Conservation (phyloP, 2,329 filamentous ascomycete species). For the Cordyceps militaris region DNA sequence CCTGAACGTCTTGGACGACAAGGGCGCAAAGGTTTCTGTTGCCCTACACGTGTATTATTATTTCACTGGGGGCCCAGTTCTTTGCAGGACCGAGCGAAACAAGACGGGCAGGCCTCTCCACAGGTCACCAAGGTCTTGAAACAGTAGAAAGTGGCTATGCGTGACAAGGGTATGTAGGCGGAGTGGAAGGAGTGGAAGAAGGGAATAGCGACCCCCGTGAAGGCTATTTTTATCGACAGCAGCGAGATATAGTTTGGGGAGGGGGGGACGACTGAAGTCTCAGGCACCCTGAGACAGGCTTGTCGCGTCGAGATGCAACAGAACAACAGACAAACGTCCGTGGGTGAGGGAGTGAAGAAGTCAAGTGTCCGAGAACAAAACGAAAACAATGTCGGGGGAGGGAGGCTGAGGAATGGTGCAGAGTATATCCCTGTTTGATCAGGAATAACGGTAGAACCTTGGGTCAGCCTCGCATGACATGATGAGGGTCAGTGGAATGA, state of each 20-base stretch:
- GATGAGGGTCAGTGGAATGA: constrained; percentile 7
- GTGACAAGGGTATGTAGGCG: constrained; percentile 9
- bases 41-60: constrained; percentile 7
- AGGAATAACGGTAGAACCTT: neutral
- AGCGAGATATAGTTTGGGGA: constrained; percentile 1
- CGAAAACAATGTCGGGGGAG: neutral
- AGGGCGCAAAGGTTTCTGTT: constrained; percentile 10
- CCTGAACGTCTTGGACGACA: neutral
- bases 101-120: constrained; percentile 8
- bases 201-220: constrained; percentile 5
- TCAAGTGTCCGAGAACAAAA: neutral
- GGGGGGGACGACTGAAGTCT: neutral
- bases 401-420: constrained; percentile 10
- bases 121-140: constrained; percentile 11
- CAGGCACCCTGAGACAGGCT: constrained; percentile 8
- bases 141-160: constrained; percentile 12
- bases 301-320: constrained; percentile 2
- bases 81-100: constrained; percentile 15
- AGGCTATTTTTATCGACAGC: constrained; percentile 13
- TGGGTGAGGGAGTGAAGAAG: constrained; percentile 1
- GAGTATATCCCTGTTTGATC: constrained; percentile 8
- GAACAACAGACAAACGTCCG: constrained; percentile 1
- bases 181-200: constrained; percentile 9
- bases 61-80: constrained; percentile 8
- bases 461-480: constrained; percentile 12